Conservation (phyloP, 176 grass and related monocot species). For the Typha latifolia region DNA sequence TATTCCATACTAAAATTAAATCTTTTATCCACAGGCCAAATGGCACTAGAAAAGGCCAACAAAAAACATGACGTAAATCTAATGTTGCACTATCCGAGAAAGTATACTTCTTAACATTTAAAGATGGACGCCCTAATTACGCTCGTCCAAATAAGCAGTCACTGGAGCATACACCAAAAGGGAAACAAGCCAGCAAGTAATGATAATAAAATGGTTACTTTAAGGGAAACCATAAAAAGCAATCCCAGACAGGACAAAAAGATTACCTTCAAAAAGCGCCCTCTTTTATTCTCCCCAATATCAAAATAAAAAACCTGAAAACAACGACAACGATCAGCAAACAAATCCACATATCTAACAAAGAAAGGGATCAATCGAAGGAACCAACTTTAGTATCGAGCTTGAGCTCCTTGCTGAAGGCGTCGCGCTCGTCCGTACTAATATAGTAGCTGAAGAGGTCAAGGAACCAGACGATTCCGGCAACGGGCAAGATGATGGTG, state of each 20-base stretch:
- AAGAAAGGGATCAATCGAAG: neutral
- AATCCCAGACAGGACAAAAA: neutral
- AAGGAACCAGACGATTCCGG: constrained; percentile 79
- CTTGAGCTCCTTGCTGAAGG: constrained; percentile 89
- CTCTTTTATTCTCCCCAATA: constrained; percentile 96
- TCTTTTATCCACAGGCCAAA: too few species aligned
- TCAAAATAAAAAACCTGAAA: constrained; percentile 92
- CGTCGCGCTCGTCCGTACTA: constrained; percentile 78
- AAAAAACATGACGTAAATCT: too few species aligned
- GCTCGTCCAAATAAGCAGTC: neutral
- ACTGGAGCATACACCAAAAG: neutral
- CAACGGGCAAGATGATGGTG: constrained; percentile 88
- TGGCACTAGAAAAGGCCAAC: too few species aligned
- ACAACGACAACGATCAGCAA: constrained; percentile 2
- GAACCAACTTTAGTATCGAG: constrained; percentile 72
- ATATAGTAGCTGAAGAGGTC: constrained; percentile 96
- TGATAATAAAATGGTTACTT: neutral
- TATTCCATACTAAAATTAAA: too few species aligned
- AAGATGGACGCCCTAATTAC: too few species aligned
- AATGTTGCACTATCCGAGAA: too few species aligned
- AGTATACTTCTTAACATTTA: too few species aligned
- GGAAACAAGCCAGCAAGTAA: neutral
- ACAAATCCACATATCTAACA: constrained; percentile 12
- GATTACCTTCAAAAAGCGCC: constrained; percentile 88
- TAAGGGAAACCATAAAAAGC: neutral